Conservation (phyloP, 1,284 basidiomycete genomes). For the Apiotrichum montevideense region DNA sequence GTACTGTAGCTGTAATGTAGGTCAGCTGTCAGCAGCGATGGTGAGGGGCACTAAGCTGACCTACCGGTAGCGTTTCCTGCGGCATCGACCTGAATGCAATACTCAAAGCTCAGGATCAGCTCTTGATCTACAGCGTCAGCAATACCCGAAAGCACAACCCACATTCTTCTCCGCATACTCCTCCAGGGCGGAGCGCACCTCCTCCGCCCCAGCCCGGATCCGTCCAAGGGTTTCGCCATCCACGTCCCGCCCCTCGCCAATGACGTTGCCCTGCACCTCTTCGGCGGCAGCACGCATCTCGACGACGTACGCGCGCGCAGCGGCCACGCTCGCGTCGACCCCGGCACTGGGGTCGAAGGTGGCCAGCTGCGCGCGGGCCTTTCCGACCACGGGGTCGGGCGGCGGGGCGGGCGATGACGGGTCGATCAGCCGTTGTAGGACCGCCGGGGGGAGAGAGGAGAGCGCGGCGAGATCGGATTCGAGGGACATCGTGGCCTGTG, state of each 20-base stretch:
- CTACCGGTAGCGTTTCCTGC: no score
- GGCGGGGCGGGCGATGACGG: background rate
- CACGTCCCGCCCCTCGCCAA: background rate
- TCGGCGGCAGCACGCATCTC: conserved; percentile 12
- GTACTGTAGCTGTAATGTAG: no score
- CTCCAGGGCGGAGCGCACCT: conserved; percentile 4
- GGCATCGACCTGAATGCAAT: no score
- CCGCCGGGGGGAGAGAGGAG: conserved; percentile 1
- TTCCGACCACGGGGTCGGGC: background rate
- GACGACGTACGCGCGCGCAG: conserved; percentile 8
- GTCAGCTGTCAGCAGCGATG: no score
- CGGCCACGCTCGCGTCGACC: background rate
- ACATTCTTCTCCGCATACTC: conserved; percentile 2
- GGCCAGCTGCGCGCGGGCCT: background rate
- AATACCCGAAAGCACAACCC: no score
- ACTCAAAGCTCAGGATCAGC: no score
- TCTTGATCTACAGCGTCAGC: no score
- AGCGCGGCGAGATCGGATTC: conserved; percentile 10
- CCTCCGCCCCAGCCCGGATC: conserved; percentile 6
- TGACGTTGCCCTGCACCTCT: background rate
- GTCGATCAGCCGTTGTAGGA: conserved; percentile 11
- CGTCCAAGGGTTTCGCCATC: background rate
- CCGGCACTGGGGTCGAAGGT: background rate
- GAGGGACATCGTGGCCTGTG: background rate
- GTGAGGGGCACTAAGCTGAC: no score